Conservation (phyloP, 192 early-diverging fungal species). For the Coemansia javaensis region DNA sequence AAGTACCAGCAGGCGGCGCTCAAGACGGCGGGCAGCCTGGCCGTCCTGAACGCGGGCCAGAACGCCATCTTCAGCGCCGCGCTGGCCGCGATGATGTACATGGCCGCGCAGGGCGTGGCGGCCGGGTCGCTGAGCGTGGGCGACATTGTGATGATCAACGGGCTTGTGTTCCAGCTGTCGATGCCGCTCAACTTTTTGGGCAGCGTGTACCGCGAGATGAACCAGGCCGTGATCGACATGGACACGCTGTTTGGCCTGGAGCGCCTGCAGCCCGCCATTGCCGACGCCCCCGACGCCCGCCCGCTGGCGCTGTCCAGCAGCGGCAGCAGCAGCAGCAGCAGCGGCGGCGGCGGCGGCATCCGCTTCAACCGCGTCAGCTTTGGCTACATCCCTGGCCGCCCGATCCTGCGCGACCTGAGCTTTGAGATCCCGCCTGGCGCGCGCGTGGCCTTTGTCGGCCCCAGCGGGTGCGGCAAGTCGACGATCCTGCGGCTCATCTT, state of each 20-base stretch:
- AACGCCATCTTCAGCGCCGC: constrained; percentile 90
- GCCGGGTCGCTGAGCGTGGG: constrained; percentile 83
- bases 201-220: constrained; percentile 93
- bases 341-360: constrained; percentile 70
- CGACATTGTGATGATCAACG: constrained; percentile 98
- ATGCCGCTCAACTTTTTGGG: constrained; percentile 97
- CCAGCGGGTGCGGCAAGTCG: constrained; percentile 89
- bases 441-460: constrained; percentile 89
- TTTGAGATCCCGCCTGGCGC: constrained; percentile 83
- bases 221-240: constrained; percentile 96
- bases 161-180: constrained; percentile 95
- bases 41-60: constrained; percentile 93
- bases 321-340: constrained; percentile 79
- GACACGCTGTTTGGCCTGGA: constrained; percentile 90
- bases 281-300: constrained; percentile 57
- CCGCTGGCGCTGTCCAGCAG: constrained; percentile 58
- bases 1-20: constrained; percentile 95
- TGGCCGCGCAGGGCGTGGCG: constrained; percentile 85
- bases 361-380: constrained; percentile 84
- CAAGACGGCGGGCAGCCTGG: constrained; percentile 81
- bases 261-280: constrained; percentile 51
- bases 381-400: constrained; percentile 75
- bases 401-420: constrained; percentile 66
- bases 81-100: constrained; percentile 93
- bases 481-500: constrained; percentile 81